Percentiles rank a stretch among this genome's conserved stretches.
Evolutionary conservation across 176 grass and related monocot genomes (phyloP).

Genomic region (Aegilops speltoides): DNA sequence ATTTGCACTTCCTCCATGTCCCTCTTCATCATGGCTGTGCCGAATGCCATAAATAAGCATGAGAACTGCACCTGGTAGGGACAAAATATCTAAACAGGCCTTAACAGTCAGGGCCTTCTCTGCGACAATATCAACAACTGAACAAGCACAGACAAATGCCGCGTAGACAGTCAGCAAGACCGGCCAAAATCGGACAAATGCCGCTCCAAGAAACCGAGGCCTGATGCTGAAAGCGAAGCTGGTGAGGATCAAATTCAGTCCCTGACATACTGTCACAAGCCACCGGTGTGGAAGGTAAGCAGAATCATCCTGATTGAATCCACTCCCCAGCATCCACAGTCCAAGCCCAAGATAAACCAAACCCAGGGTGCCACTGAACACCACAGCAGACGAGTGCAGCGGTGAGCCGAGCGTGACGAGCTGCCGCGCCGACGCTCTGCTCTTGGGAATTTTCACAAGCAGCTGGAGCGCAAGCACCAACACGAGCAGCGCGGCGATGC

Average conservation of each 20-base stretch:
- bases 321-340: conserved; percentile 53
- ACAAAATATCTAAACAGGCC: conserved; percentile 58
- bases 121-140: conserved; percentile 38
- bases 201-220: conserved; percentile 29
- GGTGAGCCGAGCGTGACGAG: conserved; percentile 24
- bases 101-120: conserved; percentile 34
- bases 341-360: conserved; percentile 47
- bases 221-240: conserved; percentile 37
- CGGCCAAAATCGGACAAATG: conserved; percentile 34
- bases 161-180: conserved; percentile 20
- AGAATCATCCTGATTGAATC: background rate
- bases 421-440: background rate
- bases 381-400: conserved; percentile 19
- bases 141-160: conserved; percentile 48
- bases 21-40: conserved; percentile 11
- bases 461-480: conserved; percentile 35
- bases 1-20: background rate
- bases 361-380: conserved; percentile 45
- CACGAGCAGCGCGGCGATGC: background rate
- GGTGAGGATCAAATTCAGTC: conserved; percentile 31
- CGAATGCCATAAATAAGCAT: conserved; percentile 40
- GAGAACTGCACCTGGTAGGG: conserved; percentile 48
- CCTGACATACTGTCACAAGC: conserved; percentile 45
- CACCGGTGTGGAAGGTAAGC: conserved; percentile 45
- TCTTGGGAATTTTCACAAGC: conserved; percentile 40